Base-by-base conservation (phyloP, 2,329 filamentous ascomycete species). In the Xylariaceae sp. region DNA sequence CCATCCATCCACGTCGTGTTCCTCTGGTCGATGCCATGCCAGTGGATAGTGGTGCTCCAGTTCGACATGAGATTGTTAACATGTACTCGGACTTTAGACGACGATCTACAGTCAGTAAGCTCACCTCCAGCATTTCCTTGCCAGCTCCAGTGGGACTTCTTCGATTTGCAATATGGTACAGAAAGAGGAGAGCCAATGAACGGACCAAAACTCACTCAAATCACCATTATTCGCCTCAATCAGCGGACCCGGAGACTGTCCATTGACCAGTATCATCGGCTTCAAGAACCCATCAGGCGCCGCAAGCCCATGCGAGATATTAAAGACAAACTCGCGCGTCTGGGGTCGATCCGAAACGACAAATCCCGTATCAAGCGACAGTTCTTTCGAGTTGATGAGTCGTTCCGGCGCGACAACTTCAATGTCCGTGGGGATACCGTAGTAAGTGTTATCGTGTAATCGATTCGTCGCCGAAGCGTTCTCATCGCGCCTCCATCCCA, bases 1-100 rank as follows among this genome's bases (percentile, higher is more conserved):
- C 87, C 87, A 66, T 90, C 87, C 83, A 88, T 87, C 62, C 82
- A 79, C 17, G 79, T 84, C 0, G 82, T 83, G 41, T 82, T 82
- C 63, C 81, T 82, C 72, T 88, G 85, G 65, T 82, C 83, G 62
- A 89, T 76, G 15, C 87, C 87, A 67, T 90, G 87, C 74, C 86
- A 90, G 67, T 90, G 87, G 13, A 89, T 76, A 51, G 80, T 80
- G 1, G 86, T 84, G 56, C 69, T 74, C 52, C 63, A 63, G 44
- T 72, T 67, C 11, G 63, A 35, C 66, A 78, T 71, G 7, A 63
- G 64, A 66, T 79, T 79, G 54, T 72, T 68, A 3, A 80, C 75
- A 3, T 66, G 66, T 11, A 80, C 72, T 2, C 74, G 68, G 45
- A 80, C 60, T 62, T 47, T 11, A 5, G 30, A 37, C 35, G 45